Percentiles rank a stretch among this genome's conserved stretches.
Evolutionary conservation across 345 rosid genomes (phyloP).

Genomic region (Populus deltoides): DNA sequence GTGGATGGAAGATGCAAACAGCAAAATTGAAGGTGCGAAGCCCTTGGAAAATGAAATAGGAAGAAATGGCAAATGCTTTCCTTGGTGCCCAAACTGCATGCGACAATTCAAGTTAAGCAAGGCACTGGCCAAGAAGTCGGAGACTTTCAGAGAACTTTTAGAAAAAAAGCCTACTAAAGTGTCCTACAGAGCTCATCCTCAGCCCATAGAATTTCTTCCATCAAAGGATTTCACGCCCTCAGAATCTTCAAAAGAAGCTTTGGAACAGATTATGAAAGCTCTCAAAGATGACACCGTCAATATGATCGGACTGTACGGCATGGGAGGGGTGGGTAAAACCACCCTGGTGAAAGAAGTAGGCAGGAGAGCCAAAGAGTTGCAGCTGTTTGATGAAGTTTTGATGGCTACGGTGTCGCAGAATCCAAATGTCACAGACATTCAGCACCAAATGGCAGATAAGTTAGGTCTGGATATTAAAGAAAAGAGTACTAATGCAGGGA

Average conservation of each 20-base stretch:
- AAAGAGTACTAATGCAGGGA: not conserved
- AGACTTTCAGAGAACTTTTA: not conserved
- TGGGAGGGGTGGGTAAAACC: not conserved
- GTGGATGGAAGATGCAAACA: not conserved
- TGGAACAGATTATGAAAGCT: not conserved
- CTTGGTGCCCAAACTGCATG: not conserved
- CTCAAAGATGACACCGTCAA: not conserved
- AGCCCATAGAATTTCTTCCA: not conserved
- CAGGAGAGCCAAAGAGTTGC: not conserved
- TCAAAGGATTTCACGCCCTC: too few species aligned
- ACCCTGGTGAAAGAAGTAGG: slow-evolving; percentile 16
- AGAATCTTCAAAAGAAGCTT: not conserved
- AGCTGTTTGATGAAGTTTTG: not conserved
- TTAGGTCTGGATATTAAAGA: not conserved
- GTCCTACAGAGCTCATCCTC: not conserved
- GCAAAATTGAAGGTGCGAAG: not conserved
- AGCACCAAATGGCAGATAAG: not conserved
- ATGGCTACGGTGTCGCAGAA: not conserved
- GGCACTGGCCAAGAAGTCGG: not conserved
- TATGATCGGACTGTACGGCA: slow-evolving; percentile 14
- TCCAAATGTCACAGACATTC: not conserved
- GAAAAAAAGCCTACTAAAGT: not conserved
- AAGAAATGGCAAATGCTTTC: not conserved
- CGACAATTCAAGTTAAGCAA: not conserved
- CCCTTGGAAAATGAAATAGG: not conserved